Evolutionary conservation across 768 basidiomycete species (phyloP).

Genomic region (Lentinula sp.): DNA sequence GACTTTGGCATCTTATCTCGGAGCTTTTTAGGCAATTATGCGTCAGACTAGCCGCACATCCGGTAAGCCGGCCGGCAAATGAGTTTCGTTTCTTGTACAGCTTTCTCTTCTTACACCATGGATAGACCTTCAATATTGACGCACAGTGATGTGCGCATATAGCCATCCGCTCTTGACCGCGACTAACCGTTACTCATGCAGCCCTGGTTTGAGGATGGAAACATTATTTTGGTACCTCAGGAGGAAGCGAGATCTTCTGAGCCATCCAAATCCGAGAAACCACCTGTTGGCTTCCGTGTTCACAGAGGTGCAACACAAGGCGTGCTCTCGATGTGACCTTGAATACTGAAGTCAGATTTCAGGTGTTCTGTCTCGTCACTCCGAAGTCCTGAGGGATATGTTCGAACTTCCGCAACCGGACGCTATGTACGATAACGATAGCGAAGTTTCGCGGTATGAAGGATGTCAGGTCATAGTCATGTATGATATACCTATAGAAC

Average conservation of each 20-base stretch:
- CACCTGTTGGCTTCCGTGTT: conserved; percentile 41
- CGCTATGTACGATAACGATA: conserved; percentile 21
- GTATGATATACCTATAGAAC: conserved; percentile 44
- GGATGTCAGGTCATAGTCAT: conserved; percentile 46
- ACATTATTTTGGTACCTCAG: conserved; percentile 42
- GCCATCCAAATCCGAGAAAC: conserved; percentile 5
- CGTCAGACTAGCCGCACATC: too few species aligned
- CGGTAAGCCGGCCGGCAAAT: too few species aligned
- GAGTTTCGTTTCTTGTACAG: too few species aligned
- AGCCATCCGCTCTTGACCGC: neutral
- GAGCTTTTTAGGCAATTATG: too few species aligned
- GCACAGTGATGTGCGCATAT: conserved; percentile 2
- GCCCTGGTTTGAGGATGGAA: conserved; percentile 60
- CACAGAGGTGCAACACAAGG: conserved; percentile 30
- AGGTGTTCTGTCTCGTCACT: conserved; percentile 40
- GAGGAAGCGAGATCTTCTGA: conserved; percentile 18
- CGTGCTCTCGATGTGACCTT: neutral
- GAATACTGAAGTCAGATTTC: neutral
- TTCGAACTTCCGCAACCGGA: conserved; percentile 40
- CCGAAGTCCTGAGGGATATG: conserved; percentile 52
- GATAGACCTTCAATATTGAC: neutral
- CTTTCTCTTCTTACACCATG: neutral
- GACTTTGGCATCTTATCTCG: too few species aligned
- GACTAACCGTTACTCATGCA: conserved; percentile 9
- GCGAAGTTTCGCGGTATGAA: conserved; percentile 17